phyloP scores from a whole-genome alignment of 78 protist genomes.

The Pigoraptor vietnamica region DNA sequence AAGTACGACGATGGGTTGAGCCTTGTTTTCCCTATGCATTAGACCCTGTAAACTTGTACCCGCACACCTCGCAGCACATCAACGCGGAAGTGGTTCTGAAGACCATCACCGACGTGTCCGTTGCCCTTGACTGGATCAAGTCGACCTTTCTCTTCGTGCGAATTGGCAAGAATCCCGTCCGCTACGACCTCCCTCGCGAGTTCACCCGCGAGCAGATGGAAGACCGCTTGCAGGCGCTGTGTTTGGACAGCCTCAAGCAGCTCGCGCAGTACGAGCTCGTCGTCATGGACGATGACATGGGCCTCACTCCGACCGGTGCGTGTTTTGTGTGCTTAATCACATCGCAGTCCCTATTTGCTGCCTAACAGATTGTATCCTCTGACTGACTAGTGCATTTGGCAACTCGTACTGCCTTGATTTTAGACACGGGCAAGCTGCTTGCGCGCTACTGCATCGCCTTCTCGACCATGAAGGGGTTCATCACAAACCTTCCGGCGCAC shows the following conservation, averaged over 20 bases:
- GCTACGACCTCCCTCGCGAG: conserved; percentile 5
- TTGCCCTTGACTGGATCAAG: conserved; percentile 42
- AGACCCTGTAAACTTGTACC: too few relatives aligned
- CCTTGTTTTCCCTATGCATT: too few relatives aligned
- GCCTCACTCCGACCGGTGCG: conserved; percentile 5
- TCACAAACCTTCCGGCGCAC: background rate
- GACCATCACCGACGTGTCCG: conserved; percentile 4
- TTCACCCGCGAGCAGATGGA: background rate
- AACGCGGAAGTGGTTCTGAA: conserved; percentile 51
- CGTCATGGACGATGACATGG: background rate
- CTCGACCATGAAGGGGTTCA: conserved; percentile 20
- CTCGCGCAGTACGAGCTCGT: background rate
- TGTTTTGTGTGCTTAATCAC: background rate
- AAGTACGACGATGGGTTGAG: background rate
- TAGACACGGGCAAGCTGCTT: conserved; percentile 18
- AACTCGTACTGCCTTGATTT: background rate
- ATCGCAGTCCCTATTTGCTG: background rate
- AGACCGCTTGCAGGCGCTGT: background rate
- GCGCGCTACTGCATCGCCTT: conserved; percentile 35
- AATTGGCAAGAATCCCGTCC: conserved; percentile 19
- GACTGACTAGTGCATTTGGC: background rate
- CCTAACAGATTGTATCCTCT: background rate
- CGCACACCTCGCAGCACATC: conserved; percentile 58
- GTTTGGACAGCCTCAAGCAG: background rate
- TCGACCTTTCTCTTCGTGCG: conserved; percentile 50